Conservation (phyloP, 805 yeast genomes). For the Yarrowia hollandica region DNA sequence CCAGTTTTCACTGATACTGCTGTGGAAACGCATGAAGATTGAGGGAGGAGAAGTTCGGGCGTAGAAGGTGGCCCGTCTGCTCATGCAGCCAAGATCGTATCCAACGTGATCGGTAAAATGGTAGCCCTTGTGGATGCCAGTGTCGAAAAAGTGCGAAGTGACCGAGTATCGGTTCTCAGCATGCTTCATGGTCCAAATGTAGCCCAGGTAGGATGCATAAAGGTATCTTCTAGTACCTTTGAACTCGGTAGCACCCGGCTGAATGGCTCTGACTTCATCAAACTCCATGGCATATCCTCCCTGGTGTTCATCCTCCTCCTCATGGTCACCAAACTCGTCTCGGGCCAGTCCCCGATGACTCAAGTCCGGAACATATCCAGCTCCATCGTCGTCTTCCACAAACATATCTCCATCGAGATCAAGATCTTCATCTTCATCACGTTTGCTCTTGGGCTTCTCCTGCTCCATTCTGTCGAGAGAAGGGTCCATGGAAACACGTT, state of each 20-base stretch:
- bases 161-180: constrained; percentile 61
- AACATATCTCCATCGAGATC: constrained; percentile 46
- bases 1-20: constrained; percentile 66
- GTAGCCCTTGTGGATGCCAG: constrained; percentile 71
- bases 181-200: constrained; percentile 70
- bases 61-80: constrained; percentile 63
- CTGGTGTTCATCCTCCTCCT: constrained; percentile 11
- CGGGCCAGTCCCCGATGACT: constrained; percentile 5
- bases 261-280: constrained; percentile 53
- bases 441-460: not conserved
- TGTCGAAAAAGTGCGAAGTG: constrained; percentile 86
- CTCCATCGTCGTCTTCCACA: constrained; percentile 65
- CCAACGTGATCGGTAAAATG: constrained; percentile 76
- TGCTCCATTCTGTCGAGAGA: not conserved
- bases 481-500: constrained; percentile 1
- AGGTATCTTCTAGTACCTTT: constrained; percentile 66
- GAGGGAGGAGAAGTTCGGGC: constrained; percentile 41
- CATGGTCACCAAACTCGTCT: constrained; percentile 26
- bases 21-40: constrained; percentile 70
- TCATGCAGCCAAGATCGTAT: constrained; percentile 75
- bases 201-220: constrained; percentile 78
- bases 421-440: constrained; percentile 37
- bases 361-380: constrained; percentile 44
- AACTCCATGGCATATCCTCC: not conserved
- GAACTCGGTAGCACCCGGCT: constrained; percentile 91